Evolutionary conservation across 805 yeast species (phyloP).

Genomic region (Candida manassasensis): DNA sequence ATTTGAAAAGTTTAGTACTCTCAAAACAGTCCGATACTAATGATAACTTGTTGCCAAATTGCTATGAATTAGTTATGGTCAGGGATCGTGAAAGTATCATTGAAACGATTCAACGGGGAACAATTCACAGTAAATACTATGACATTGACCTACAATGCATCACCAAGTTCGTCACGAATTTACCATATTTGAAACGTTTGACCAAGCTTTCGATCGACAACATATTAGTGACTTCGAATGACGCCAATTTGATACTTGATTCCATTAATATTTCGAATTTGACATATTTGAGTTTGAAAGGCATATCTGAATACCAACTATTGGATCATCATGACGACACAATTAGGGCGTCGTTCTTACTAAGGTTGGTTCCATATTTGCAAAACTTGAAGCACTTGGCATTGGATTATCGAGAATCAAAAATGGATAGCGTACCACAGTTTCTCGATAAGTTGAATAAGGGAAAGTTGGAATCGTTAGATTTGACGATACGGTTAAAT

Average conservation of each 20-base stretch:
- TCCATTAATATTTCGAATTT: conserved; percentile 20
- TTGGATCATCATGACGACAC: conserved; percentile 8
- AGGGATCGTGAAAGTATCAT: neutral
- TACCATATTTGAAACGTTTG: conserved; percentile 12
- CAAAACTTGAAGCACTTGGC: conserved; percentile 20
- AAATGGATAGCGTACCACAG: conserved; percentile 35
- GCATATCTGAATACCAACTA: conserved; percentile 32
- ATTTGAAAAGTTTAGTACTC: conserved; percentile 16
- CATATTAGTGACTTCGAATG: conserved; percentile 19
- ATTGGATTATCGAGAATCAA: conserved; percentile 39
- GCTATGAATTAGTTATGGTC: conserved; percentile 12
- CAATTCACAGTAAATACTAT: conserved; percentile 4
- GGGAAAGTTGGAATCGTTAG: conserved; percentile 27
- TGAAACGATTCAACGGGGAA: conserved; percentile 2
- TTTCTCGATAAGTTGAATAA: conserved; percentile 22
- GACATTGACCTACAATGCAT: conserved; percentile 12
- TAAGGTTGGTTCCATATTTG: conserved; percentile 20
- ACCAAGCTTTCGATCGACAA: conserved; percentile 20
- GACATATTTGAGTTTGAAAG: conserved; percentile 24
- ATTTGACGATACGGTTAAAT: conserved; percentile 39
- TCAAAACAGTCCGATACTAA: conserved; percentile 12
- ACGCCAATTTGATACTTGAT: conserved; percentile 14
- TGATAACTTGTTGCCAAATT: conserved; percentile 13
- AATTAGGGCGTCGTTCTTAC: conserved; percentile 15
- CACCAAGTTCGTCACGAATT: conserved; percentile 8